A percentile compares a stretch with the other conserved stretches of the same genome.
Evolutionary conservation across 208 protist genomes (phyloP).

Genomic region (Acanthamoeba quina): DNA sequence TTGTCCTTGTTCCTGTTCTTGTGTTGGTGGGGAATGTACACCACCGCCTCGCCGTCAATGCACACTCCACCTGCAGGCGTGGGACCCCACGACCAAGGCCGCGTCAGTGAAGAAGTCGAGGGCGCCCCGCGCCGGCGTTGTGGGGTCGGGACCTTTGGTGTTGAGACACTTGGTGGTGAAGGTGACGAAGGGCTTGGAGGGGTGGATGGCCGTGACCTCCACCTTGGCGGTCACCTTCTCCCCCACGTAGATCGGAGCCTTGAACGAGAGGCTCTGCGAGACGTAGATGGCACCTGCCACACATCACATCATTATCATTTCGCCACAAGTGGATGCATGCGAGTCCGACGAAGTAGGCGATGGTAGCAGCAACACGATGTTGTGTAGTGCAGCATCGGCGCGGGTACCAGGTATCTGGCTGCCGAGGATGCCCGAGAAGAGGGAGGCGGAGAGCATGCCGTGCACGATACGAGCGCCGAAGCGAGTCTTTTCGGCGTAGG

Average conservation of each 20-base stretch:
- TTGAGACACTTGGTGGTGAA: slow-evolving; percentile 53
- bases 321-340: too few species aligned
- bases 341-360: too few species aligned
- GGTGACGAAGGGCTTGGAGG: slow-evolving; percentile 40
- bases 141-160: not conserved
- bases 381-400: too few species aligned
- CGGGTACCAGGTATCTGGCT: slow-evolving; percentile 21
- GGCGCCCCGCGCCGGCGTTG: too few species aligned
- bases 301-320: not conserved
- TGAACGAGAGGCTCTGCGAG: slow-evolving; percentile 58
- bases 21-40: slow-evolving; percentile 51
- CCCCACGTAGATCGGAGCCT: slow-evolving; percentile 44
- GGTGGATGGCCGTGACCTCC: slow-evolving; percentile 35
- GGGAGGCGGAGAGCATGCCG: slow-evolving; percentile 39
- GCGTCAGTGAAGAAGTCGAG: not conserved
- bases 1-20: not conserved
- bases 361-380: too few species aligned
- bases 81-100: not conserved
- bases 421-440: slow-evolving; percentile 57
- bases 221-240: slow-evolving; percentile 45
- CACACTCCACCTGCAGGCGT: not conserved
- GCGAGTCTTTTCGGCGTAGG: slow-evolving; percentile 26
- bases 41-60: slow-evolving; percentile 13
- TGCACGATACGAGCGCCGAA: not conserved
- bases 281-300: slow-evolving; percentile 43